phyloP scores from a whole-genome alignment of 108 stramenopile species.

The Skeletonema potamos region DNA sequence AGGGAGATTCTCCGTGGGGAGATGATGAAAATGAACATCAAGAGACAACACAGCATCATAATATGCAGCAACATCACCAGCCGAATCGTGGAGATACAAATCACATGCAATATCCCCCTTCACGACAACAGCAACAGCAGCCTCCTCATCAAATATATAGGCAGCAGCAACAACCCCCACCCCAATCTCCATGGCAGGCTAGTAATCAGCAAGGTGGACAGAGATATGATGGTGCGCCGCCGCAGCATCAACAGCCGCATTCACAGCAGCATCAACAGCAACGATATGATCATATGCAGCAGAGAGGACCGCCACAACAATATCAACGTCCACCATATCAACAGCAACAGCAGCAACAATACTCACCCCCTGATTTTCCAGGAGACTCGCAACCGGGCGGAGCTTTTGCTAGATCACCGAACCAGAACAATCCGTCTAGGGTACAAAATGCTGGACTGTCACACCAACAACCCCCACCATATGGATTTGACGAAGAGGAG shows the following conservation, averaged over 20 bases:
- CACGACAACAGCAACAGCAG: slow-evolving; percentile 7
- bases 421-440: slow-evolving; percentile 5
- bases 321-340: slow-evolving; percentile 21
- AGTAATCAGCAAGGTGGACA: neutral
- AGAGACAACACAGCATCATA: neutral
- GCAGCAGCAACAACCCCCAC: neutral
- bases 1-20: slow-evolving; percentile 18
- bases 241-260: slow-evolving; percentile 4
- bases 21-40: slow-evolving; percentile 9
- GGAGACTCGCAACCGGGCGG: neutral
- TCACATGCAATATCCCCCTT: slow-evolving; percentile 1
- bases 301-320: neutral
- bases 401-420: neutral
- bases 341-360: slow-evolving; percentile 6
- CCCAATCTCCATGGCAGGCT: neutral
- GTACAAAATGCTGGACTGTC: slow-evolving; percentile 5
- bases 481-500: slow-evolving; percentile 7
- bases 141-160: neutral
- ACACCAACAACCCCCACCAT: neutral
- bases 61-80: slow-evolving; percentile 3
- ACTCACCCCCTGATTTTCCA: slow-evolving; percentile 27
- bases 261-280: slow-evolving; percentile 1
- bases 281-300: neutral
- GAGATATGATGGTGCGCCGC: neutral
- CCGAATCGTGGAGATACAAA: neutral